Conservation (phyloP, 148 eudicot species). For the Camellia sinensis region DNA sequence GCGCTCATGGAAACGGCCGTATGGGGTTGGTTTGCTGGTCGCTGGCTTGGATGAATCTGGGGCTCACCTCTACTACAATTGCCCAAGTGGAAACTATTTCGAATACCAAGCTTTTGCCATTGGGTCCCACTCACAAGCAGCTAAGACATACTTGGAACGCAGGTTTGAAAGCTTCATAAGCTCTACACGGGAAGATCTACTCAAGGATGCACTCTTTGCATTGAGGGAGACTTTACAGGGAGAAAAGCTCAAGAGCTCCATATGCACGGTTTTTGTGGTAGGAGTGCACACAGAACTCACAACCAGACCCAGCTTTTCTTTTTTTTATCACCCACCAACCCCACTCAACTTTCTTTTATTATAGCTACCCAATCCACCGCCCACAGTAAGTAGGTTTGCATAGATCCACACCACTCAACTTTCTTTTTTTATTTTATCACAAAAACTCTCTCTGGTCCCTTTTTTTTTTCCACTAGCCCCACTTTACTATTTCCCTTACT, state of each 20-base stretch:
- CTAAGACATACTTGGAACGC: slow-evolving; percentile 92
- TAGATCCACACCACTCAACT: no score
- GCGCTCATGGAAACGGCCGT: slow-evolving; percentile 99
- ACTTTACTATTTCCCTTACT: no score
- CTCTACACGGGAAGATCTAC: slow-evolving; percentile 73
- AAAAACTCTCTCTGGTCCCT: no score
- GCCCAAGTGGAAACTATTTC: slow-evolving; percentile 95
- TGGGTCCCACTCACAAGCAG: slow-evolving; percentile 98
- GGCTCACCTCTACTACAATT: slow-evolving; percentile 96
- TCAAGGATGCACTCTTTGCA: slow-evolving; percentile 92
- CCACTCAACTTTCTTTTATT: no score
- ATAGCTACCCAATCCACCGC: no score
- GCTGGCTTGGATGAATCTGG: slow-evolving; percentile 97
- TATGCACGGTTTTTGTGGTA: slow-evolving; percentile 77
- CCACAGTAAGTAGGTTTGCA: no score
- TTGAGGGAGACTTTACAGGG: slow-evolving; percentile 93
- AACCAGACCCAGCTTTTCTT: no score
- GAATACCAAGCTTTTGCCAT: slow-evolving; percentile 97
- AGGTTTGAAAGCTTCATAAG: slow-evolving; percentile 63
- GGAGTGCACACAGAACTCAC: no score
- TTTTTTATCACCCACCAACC: no score
- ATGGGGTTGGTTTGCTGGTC: slow-evolving; percentile 89
- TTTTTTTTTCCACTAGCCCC: no score
- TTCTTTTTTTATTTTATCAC: no score
- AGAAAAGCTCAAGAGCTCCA: slow-evolving; percentile 78